Conservation (phyloP, 495 filamentous ascomycete genomes). For the Penicillium steckii region DNA sequence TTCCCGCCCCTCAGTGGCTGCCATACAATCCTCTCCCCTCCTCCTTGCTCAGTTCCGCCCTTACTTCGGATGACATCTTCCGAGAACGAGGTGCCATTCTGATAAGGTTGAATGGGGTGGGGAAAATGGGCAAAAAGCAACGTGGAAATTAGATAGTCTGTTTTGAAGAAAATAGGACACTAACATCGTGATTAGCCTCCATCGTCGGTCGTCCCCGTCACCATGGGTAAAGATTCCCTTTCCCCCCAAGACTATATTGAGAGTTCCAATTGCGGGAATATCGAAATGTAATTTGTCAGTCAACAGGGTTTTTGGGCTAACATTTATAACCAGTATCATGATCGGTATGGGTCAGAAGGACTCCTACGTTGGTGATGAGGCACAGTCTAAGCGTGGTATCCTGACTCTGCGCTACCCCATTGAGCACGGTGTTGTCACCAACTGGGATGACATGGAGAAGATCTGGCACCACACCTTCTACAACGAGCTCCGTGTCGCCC, state of each 20-base stretch:
- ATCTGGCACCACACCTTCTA: conserved; percentile 99
- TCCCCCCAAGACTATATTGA: conserved; percentile 7
- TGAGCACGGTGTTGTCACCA: conserved; percentile 99
- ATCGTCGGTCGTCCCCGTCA: conserved; percentile 99
- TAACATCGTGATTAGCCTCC: conserved; percentile 64
- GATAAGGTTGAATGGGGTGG: background rate
- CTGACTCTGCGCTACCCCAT: conserved; percentile 98
- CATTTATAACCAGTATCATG: conserved; percentile 77
- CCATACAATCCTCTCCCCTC: conserved; percentile 9
- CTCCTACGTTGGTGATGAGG: conserved; percentile 99
- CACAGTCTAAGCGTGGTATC: conserved; percentile 99
- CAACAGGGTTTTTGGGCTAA: too few species aligned
- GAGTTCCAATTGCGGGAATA: conserved; percentile 7
- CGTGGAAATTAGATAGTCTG: too few species aligned
- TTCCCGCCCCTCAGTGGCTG: conserved; percentile 19
- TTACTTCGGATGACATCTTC: conserved; percentile 26
- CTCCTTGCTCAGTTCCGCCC: conserved; percentile 21
- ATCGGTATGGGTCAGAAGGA: conserved; percentile 99
- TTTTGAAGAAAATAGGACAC: conserved; percentile 12
- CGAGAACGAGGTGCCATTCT: background rate
- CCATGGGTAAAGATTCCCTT: conserved; percentile 80
- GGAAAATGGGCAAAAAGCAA: background rate
- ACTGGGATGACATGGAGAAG: conserved; percentile 99
- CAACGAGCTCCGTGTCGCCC: conserved; percentile 99
- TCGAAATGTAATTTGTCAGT: too few species aligned